Evolutionary conservation across 2,329 filamentous ascomycete genomes (phyloP).

Genomic region (Diaporthe capsici): DNA sequence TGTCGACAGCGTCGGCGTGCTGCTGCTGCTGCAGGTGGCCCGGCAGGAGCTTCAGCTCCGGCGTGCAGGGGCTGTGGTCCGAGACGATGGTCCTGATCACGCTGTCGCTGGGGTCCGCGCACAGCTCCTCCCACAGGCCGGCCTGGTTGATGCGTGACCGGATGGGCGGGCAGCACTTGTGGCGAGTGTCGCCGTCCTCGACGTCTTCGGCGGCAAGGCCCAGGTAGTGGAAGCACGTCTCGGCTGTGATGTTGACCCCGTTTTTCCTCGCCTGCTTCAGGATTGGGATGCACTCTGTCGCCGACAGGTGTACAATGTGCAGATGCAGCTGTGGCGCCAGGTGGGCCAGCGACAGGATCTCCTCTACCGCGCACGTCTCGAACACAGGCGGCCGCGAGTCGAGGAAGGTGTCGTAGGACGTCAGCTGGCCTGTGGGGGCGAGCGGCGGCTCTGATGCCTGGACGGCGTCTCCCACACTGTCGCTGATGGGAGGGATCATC

Average conservation of each 20-base stretch:
- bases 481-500: constrained; percentile 91
- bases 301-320: constrained; percentile 94
- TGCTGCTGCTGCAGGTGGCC: constrained; percentile 67
- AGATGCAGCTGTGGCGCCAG: constrained; percentile 86
- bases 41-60: constrained; percentile 91
- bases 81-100: constrained; percentile 94
- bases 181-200: constrained; percentile 86
- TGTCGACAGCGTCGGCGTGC: constrained; percentile 39
- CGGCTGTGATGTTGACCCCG: constrained; percentile 90
- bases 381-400: constrained; percentile 90
- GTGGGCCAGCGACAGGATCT: constrained; percentile 86
- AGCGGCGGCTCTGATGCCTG: constrained; percentile 78
- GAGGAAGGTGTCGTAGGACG: constrained; percentile 90
- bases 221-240: constrained; percentile 97
- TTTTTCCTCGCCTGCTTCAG: constrained; percentile 78
- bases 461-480: constrained; percentile 83
- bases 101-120: constrained; percentile 70
- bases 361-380: constrained; percentile 90
- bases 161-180: constrained; percentile 97
- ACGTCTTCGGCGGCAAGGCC: constrained; percentile 87
- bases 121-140: constrained; percentile 87
- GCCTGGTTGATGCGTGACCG: constrained; percentile 86
- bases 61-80: constrained; percentile 96
- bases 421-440: constrained; percentile 78
- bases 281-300: constrained; percentile 88